Conservation (phyloP, 164 flowering plant species). For the Cinnamomum micranthum region DNA sequence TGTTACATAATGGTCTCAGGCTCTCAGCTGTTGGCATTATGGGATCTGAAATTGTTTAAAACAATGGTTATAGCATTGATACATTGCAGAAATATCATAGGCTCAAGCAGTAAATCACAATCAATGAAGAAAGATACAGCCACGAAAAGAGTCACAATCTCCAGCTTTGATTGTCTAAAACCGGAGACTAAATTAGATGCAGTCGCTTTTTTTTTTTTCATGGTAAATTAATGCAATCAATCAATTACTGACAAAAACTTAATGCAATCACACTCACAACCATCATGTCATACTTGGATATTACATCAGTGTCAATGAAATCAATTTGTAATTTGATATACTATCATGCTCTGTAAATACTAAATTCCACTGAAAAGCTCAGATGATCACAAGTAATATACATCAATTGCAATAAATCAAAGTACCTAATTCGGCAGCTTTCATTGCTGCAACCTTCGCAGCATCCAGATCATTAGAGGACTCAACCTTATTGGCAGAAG, state of each 20-base stretch:
- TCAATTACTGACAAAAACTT: background rate
- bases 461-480: slow-evolving; percentile 55
- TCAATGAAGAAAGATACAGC: background rate
- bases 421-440: slow-evolving; percentile 91
- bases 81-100: background rate
- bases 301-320: background rate
- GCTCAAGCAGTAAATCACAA: background rate
- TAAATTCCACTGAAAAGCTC: background rate
- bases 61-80: no score
- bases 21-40: no score
- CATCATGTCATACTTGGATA: background rate
- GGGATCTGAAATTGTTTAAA: no score
- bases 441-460: slow-evolving; percentile 91
- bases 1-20: no score
- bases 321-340: no score
- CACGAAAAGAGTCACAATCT: background rate
- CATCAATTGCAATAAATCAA: background rate
- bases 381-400: background rate
- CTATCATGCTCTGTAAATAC: no score
- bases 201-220: no score
- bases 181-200: background rate
- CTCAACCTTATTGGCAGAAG: slow-evolving; percentile 29
- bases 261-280: background rate
- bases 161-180: background rate
- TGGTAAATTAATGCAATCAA: no score